A percentile compares a stretch with the other conserved stretches of the same genome.
These are phyloP conservation scores for Cladosporium sp. DNA, from an alignment of 2,329 filamentous ascomycete species.

Conservation along the genomic window DNA sequence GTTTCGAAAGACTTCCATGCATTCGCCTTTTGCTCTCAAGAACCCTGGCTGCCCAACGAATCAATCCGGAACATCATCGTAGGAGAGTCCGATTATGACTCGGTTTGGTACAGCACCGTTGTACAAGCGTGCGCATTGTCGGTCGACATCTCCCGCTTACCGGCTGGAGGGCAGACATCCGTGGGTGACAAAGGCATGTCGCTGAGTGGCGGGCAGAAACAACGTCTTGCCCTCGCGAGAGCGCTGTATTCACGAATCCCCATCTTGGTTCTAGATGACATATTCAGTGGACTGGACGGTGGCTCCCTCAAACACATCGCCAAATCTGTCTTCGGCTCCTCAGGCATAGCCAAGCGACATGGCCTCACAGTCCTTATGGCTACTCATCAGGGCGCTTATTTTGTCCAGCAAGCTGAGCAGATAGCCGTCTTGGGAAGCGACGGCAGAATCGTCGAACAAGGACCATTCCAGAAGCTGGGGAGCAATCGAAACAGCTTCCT, in stretches of 20 bases:
- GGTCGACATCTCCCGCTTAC: conserved; percentile 37
- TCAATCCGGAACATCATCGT: conserved; percentile 40
- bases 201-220: conserved; percentile 55
- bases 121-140: not conserved
- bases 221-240: conserved; percentile 51
- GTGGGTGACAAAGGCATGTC: conserved; percentile 51
- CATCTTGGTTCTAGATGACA: conserved; percentile 53
- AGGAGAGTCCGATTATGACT: conserved; percentile 38
- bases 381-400: conserved; percentile 35
- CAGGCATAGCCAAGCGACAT: conserved; percentile 46
- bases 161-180: conserved; percentile 38
- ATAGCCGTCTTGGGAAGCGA: not conserved
- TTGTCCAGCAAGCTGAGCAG: not conserved
- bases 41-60: conserved; percentile 40
- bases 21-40: conserved; percentile 39
- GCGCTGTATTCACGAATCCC: conserved; percentile 52
- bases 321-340: conserved; percentile 45
- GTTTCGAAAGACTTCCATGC: not conserved
- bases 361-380: conserved; percentile 44
- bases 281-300: conserved; percentile 52
- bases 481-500: not conserved
- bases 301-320: conserved; percentile 52
- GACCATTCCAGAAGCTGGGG: not conserved
- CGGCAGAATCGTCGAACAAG: not conserved
- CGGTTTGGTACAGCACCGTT: not conserved